phyloP scores from a whole-genome alignment of 1,284 basidiomycete genomes.

The Dichomitus squalens region DNA sequence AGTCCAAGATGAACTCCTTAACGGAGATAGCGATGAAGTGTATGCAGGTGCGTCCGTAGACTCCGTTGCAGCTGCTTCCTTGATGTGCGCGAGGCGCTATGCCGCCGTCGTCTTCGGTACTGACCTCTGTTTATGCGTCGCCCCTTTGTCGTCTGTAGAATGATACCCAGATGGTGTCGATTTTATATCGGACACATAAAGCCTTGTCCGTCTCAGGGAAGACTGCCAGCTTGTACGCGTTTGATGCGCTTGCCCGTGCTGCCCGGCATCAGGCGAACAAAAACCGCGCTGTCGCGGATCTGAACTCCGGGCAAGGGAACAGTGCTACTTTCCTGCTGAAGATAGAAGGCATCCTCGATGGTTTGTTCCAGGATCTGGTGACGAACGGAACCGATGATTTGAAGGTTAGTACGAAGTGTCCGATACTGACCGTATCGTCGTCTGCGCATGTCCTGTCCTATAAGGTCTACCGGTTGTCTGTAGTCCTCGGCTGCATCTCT shows the following conservation, averaged over 20 bases:
- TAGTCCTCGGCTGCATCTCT: not conserved
- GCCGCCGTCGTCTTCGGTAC: not conserved
- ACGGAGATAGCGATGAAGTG: constrained; percentile 73
- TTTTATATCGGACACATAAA: constrained; percentile 84
- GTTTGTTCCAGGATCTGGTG: constrained; percentile 81
- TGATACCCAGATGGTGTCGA: constrained; percentile 84
- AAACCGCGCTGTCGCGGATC: constrained; percentile 55
- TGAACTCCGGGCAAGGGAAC: constrained; percentile 64
- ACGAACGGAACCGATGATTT: constrained; percentile 63
- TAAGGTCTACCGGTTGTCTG: not conserved
- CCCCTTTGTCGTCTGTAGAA: constrained; percentile 44
- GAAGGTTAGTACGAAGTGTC: constrained; percentile 68
- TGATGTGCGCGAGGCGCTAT: not conserved
- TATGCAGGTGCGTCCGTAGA: constrained; percentile 59
- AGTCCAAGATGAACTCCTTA: constrained; percentile 78
- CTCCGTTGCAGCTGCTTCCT: not conserved
- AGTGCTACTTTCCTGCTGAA: constrained; percentile 82
- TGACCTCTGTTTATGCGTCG: not conserved
- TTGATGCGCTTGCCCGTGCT: constrained; percentile 87
- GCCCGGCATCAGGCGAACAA: constrained; percentile 73
- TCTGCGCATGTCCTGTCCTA: not conserved
- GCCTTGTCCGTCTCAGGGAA: constrained; percentile 67
- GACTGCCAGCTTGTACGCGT: constrained; percentile 84
- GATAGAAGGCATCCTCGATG: constrained; percentile 84
- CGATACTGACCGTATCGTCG: constrained; percentile 11